Conservation (phyloP, 441 rosid genomes). For the Gossypium aridum region DNA sequence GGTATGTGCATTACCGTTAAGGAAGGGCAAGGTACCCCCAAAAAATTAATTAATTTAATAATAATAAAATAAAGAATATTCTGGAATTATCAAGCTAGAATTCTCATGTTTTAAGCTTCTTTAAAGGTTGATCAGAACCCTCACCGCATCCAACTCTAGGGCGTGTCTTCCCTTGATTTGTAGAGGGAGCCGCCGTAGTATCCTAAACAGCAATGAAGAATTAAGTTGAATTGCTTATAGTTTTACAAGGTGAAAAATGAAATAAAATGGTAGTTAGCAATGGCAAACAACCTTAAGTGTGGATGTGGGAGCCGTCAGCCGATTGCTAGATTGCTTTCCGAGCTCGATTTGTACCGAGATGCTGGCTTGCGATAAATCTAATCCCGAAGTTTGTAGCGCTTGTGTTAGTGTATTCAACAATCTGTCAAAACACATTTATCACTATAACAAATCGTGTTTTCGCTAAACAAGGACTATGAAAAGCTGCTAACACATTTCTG, state of each 20-base stretch:
- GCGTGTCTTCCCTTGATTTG: slow-evolving; percentile 27
- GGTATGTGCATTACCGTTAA: slow-evolving; percentile 23
- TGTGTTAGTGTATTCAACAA: slow-evolving; percentile 59
- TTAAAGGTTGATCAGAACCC: slow-evolving; percentile 29
- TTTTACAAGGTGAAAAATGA: neutral
- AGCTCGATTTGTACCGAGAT: slow-evolving; percentile 82
- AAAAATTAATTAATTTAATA: slow-evolving; percentile 28
- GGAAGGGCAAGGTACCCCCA: neutral
- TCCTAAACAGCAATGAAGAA: slow-evolving; percentile 19
- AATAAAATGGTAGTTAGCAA: neutral
- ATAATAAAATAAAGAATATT: slow-evolving; percentile 8
- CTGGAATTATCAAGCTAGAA: slow-evolving; percentile 9
- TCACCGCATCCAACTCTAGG: slow-evolving; percentile 27
- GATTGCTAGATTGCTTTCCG: slow-evolving; percentile 43
- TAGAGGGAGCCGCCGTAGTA: slow-evolving; percentile 8
- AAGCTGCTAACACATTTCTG: neutral
- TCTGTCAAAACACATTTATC: slow-evolving; percentile 32
- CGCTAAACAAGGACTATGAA: neutral
- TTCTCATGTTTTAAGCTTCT: slow-evolving; percentile 50
- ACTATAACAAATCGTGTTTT: neutral
- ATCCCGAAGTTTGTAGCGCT: slow-evolving; percentile 72
- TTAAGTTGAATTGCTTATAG: neutral
- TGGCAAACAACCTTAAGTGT: slow-evolving; percentile 27
- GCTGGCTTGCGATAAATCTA: slow-evolving; percentile 75
- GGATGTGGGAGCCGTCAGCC: slow-evolving; percentile 19